phyloP scores from a whole-genome alignment of 345 rosid genomes.

The Brassica juncea region DNA sequence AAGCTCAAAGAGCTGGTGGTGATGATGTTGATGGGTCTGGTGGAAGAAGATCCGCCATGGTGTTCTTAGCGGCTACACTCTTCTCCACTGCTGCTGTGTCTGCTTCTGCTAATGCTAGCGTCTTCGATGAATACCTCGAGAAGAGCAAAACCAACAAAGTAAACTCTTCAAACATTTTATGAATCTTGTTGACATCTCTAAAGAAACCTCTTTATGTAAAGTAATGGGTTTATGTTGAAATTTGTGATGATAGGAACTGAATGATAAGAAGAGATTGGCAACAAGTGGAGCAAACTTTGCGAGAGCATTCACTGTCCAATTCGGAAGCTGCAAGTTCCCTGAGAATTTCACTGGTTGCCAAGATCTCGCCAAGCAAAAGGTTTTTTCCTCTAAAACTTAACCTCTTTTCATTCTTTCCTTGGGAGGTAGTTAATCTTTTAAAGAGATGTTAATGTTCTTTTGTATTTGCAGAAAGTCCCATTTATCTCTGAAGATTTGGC shows the following conservation, averaged over 20 bases:
- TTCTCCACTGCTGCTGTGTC: slow-evolving; percentile 62
- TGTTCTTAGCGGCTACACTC: slow-evolving; percentile 68
- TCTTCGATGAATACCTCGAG: slow-evolving; percentile 93
- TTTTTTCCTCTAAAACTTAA: slow-evolving; percentile 3
- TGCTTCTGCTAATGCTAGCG: slow-evolving; percentile 78
- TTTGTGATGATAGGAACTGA: slow-evolving; percentile 60
- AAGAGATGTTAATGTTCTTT: slow-evolving; percentile 17
- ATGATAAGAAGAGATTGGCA: slow-evolving; percentile 94
- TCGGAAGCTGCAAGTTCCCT: slow-evolving; percentile 95
- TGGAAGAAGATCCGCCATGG: slow-evolving; percentile 78
- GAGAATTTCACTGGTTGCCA: slow-evolving; percentile 99
- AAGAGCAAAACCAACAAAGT: slow-evolving; percentile 98
- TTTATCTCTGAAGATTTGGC: slow-evolving; percentile 77
- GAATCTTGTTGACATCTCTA: slow-evolving; percentile 1
- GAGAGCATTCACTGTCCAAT: slow-evolving; percentile 89
- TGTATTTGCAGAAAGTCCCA: slow-evolving; percentile 80
- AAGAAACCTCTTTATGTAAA: background rate
- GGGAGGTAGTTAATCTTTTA: background rate
- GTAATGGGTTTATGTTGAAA: background rate
- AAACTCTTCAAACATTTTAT: slow-evolving; percentile 4
- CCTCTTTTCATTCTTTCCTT: background rate
- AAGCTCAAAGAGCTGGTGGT: slow-evolving; percentile 49
- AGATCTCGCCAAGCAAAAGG: slow-evolving; percentile 99
- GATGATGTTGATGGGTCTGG: slow-evolving; percentile 43
- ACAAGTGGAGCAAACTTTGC: slow-evolving; percentile 98